Base-by-base conservation (phyloP, 129 eudicot species). In the Arctium lappa region DNA sequence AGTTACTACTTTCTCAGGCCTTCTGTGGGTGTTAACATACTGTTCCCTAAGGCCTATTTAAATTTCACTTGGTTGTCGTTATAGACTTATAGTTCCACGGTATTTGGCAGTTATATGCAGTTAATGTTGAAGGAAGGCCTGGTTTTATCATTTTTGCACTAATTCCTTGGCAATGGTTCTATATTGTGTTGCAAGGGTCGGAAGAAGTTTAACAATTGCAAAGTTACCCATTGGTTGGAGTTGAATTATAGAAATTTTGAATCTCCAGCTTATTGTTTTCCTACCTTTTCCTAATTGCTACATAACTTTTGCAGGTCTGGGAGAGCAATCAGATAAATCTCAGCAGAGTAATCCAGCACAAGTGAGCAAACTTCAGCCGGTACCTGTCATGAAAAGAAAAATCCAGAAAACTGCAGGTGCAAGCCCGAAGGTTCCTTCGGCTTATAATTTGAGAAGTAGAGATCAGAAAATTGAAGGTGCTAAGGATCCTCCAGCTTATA, bases 371-470 rank as follows among this genome's bases (percentile, higher is more conserved):
- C 53, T 31, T 69, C 79, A 38, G 7, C 34, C 65, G 30, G 48
- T 39, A 63, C 82, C 85, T 44, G 71, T 30, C 46, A 73, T 60
- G 75, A 83, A 75, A 60, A 75, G 82, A 34, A 74, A 66, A 63
- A 53, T 83, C 62, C 85, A 79, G 79, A 86, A 86, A 80, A 76
- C 82, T 5, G 46, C 78, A 56, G 38, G 18, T 32, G 30, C 73
- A 22, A 31, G n/a, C 71, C 65, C 65, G 3, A 79, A 83, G 75
- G 68, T 32, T 10, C 34, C 79, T 79, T 79, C 87, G 2, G 75
- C 65, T 81, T 80, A 76, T 81, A 81, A 60, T 70, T 44, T 80
- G 46, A 87, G 77, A 65, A 84, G 84, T 72, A 80, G 50, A 56
- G 70, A 78, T 68, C 75, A 69, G 78, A 65, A 73, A 56, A 46